Percentiles rank a stretch among this genome's conserved stretches.
These are phyloP conservation scores for Psidium friedrichsthalianum DNA, from an alignment of 345 rosid genomes.

Conservation along the genomic window DNA sequence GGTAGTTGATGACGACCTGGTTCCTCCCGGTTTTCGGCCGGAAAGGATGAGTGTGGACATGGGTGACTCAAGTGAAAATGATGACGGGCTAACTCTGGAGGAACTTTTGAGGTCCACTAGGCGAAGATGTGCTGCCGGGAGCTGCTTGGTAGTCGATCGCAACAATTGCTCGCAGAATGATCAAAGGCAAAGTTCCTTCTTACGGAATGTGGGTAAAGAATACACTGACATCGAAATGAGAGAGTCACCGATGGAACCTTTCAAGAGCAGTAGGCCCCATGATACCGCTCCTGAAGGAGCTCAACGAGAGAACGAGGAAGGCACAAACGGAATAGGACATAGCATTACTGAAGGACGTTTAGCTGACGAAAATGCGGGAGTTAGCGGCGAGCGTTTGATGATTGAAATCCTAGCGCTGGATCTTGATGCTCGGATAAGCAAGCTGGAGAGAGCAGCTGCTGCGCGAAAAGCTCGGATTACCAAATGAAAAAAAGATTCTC, in stretches of 20 bases:
- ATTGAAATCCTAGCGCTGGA: not conserved
- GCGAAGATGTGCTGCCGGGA: not conserved
- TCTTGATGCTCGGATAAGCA: conserved; percentile 7
- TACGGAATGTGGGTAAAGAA: not conserved
- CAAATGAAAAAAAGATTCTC: not conserved
- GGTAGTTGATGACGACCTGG: not conserved
- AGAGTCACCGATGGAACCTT: not conserved
- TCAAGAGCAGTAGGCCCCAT: not conserved
- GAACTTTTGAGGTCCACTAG: not conserved
- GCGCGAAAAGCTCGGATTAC: not conserved
- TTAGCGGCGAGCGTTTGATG: not conserved
- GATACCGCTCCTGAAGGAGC: not conserved
- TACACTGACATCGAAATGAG: not conserved
- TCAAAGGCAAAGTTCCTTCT: not conserved
- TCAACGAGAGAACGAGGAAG: not conserved
- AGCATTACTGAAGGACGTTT: not conserved
- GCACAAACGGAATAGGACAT: not conserved
- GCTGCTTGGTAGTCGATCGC: not conserved
- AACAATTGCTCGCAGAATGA: not conserved
- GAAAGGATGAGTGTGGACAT: not conserved
- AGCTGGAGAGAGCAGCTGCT: not conserved
- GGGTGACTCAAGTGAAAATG: not conserved
- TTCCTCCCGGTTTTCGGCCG: conserved; percentile 4
- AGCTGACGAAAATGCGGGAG: not conserved
- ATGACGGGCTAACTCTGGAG: not conserved